Evolutionary conservation across 1,284 basidiomycete genomes (phyloP).

Genomic region (Cystobasidium pallidum): DNA sequence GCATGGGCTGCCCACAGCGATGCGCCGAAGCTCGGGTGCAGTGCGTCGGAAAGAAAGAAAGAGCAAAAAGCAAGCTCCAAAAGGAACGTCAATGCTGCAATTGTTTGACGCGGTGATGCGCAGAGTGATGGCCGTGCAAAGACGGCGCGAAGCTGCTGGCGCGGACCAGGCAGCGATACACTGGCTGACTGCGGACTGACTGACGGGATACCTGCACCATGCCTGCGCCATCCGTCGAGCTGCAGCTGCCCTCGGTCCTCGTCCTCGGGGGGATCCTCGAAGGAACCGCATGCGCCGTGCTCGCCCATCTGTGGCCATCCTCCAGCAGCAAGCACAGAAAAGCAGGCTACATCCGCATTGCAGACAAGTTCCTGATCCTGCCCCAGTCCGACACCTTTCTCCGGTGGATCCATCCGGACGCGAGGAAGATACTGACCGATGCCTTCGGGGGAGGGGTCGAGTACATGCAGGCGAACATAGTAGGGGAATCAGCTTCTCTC

Average conservation of each 20-base stretch:
- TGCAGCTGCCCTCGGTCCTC: slow-evolving; percentile 16
- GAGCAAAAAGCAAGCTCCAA: background rate
- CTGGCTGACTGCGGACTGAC: background rate
- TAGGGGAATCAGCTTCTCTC: slow-evolving; percentile 6
- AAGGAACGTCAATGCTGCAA: background rate
- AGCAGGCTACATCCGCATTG: slow-evolving; percentile 30
- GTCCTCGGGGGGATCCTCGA: slow-evolving; percentile 22
- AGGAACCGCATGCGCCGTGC: slow-evolving; percentile 26
- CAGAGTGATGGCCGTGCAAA: too few relatives aligned
- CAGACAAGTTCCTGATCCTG: slow-evolving; percentile 37
- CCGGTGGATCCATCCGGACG: slow-evolving; percentile 38
- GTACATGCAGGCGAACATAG: slow-evolving; percentile 49
- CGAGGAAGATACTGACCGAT: slow-evolving; percentile 45
- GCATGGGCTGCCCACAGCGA: too few relatives aligned
- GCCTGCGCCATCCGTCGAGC: background rate
- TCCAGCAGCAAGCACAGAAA: slow-evolving; percentile 4
- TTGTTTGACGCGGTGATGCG: background rate
- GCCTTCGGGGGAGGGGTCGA: slow-evolving; percentile 45
- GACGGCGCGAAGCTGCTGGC: too few relatives aligned
- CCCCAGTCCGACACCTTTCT: slow-evolving; percentile 31
- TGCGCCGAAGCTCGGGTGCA: background rate
- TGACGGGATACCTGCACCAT: background rate
- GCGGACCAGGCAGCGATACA: too few relatives aligned
- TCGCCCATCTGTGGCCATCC: slow-evolving; percentile 29
- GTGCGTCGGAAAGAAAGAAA: background rate